Evolutionary conservation across 192 early-diverging fungal genomes (phyloP), one percentile per base, ranked within the genome.

Genomic region (Umbelopsis ramanniana): DNA sequence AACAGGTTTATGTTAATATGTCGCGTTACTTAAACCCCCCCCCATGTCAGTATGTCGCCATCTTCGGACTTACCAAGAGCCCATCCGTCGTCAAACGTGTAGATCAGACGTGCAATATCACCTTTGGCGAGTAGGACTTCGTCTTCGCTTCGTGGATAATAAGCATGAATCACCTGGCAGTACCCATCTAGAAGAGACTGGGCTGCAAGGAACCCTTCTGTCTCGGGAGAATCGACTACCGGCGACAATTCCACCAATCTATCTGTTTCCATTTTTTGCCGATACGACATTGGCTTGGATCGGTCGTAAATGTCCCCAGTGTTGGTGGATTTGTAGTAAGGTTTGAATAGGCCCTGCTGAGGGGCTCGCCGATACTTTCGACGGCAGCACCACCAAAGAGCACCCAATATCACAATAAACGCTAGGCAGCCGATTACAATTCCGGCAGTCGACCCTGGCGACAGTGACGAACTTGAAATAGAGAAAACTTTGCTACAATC

Each of bases 21-120:
- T n/a, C n/a, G n/a, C n/a, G n/a, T n/a, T n/a, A n/a, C n/a, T n/a
- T n/a, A n/a, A n/a, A n/a, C n/a, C n/a, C n/a, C n/a, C n/a, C n/a
- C n/a, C n/a, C n/a, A n/a, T n/a, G n/a, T n/a, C n/a, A n/a, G n/a
- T n/a, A n/a, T n/a, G n/a, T n/a, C n/a, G n/a, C n/a, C n/a, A n/a
- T n/a, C n/a, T n/a, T n/a, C n/a, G n/a, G n/a, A n/a, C n/a, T n/a
- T n/a, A 75, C 74, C 74, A 26, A 75, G 63, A 26, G 69, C 74
- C 74, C 74, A 75, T 11, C 74, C 74, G 66, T 75, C 74, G 45
- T 75, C 74, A 67, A 75, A 75, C 26, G 70, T 71, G 40, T 75
- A 75, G 14, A 71, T 52, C 38, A 75, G 46, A 24, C 69, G 68
- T 15, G 69, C 53, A 46, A 75, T 70, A 38, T 75, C 74, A 23